Evolutionary conservation across 23 red algal genomes (phyloP), one percentile per base, ranked within the genome.

Genomic region (Gracilaria vermiculophylla): DNA sequence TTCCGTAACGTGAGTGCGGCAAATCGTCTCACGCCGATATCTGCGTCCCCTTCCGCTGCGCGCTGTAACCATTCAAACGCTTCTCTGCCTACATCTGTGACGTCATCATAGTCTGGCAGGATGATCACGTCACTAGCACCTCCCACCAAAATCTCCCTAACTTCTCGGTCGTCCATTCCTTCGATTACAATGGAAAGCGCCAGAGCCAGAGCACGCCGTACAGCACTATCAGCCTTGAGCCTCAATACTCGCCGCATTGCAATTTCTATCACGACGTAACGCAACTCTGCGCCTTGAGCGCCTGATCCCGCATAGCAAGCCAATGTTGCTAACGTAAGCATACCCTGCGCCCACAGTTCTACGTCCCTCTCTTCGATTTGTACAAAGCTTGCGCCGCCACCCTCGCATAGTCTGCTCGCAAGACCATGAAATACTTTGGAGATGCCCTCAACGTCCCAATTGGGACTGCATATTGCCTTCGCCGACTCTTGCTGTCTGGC

Each of bases 1-100:
- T 61, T 77, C 42, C 49, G 47, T 28, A 88, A 35, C 27, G 51
- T 64, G 16, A 66, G 29, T 17, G 50, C 40, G 23, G 84, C 69
- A 58, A 88, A 88, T 41, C 84, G 49, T 25, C 84, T 55, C 41
- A 88, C 84, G 14, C 69, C 84, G 15, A 88, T 77, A 32, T 88
- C 84, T 13, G 69, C 51, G 51, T 88, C 84, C 3, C 72, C 36
- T 5, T 76, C 70, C 7, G 48, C 53, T 29, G 84, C 84, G 15
- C 69, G 44, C 33, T 62, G 44, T 31, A 87, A 36, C 82, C 82
- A 87, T 76, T 87, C 82, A 23, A 74, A 60, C 29, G 64, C 67
- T 35, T 87, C 54, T 52, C 65, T 61, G 47, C 69, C 66, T 44
- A 88, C 40, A 62, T 76, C 72, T 21, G 3, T 19, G 12, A 60